Evolutionary conservation across 176 grass and related monocot species (phyloP), one percentile per base, ranked within the genome.

Genomic region (Avena eriantha): DNA sequence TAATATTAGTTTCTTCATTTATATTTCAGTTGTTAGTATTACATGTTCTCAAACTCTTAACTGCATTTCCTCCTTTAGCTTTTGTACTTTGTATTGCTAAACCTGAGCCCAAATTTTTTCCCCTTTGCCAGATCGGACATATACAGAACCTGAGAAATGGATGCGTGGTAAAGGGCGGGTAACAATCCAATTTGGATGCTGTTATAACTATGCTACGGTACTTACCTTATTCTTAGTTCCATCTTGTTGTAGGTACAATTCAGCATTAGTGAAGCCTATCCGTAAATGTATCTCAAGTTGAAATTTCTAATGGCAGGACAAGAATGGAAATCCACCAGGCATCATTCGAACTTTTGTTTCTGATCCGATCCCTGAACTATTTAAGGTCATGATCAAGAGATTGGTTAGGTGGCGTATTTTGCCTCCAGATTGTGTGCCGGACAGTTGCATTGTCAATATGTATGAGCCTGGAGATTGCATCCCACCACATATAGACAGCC

Each of bases 371-470:
- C 95, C 95, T 86, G 64, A 75, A 35, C 84, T 94, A 33, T 85
- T 94, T 61, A 94, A 92, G 82, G 56, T 82, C 53, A 94, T 97
- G 82, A 70, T 97, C 71, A 91, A 86, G 84, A 90, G 95, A 86
- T 56, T 97, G 78, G 71, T 94, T 53, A 89, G 79, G 26, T 97
- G 92, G 92, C 78, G 91, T 81, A 91, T 97, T 53, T 86, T 97
- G 43, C 95, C 92, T 35, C 31, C 83, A 1, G 85, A 80, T 67
- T 94, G 92, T 80, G 78, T 94, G 61, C 95, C 95, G 4, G 92
- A 97, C 80, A 97, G 92, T 87, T 97, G 92, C 74, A 97, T 97
- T 58, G 88, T 97, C 79, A 97, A 97, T 61, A 97, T 97, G 77
- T 92, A 87, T 87, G 95, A 97, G 78, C 88, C 88, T 41, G 92